These are phyloP conservation scores for Primulina tabacum DNA, from an alignment of 257 asterid genomes.

Conservation along the genomic window DNA sequence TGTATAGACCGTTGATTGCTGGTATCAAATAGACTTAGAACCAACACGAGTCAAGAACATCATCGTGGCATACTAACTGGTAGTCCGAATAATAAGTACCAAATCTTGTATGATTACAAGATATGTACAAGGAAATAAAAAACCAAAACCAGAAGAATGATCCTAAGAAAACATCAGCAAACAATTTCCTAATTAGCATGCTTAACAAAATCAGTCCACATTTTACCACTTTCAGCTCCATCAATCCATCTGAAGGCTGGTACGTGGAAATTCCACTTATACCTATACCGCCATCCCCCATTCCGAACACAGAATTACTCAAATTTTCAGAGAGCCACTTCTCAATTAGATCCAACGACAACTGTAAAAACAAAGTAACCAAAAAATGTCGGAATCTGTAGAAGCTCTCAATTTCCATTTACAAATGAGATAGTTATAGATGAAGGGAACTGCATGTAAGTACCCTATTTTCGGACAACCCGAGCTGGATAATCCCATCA, in stretches of 20 bases:
- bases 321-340: constrained; percentile 62
- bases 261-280: constrained; percentile 68
- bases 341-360: constrained; percentile 84
- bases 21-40: constrained; percentile 2
- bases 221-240: constrained; percentile 79
- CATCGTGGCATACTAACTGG: background rate
- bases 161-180: background rate
- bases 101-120: background rate
- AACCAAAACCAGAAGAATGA: background rate
- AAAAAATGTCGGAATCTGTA: background rate
- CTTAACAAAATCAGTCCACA: background rate
- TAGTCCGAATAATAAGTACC: background rate
- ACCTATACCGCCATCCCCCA: constrained; percentile 36
- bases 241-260: constrained; percentile 76
- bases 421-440: constrained; percentile 12
- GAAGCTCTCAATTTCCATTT: constrained; percentile 6
- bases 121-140: constrained; percentile 1
- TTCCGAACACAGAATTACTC: constrained; percentile 43
- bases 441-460: background rate
- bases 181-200: background rate
- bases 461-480: constrained; percentile 83
- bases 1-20: background rate
- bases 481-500: constrained; percentile 80
- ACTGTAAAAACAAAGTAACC: constrained; percentile 36
- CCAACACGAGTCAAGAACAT: background rate